phyloP scores from a whole-genome alignment of 441 rosid species.

The Pelargonium fulgidum region DNA sequence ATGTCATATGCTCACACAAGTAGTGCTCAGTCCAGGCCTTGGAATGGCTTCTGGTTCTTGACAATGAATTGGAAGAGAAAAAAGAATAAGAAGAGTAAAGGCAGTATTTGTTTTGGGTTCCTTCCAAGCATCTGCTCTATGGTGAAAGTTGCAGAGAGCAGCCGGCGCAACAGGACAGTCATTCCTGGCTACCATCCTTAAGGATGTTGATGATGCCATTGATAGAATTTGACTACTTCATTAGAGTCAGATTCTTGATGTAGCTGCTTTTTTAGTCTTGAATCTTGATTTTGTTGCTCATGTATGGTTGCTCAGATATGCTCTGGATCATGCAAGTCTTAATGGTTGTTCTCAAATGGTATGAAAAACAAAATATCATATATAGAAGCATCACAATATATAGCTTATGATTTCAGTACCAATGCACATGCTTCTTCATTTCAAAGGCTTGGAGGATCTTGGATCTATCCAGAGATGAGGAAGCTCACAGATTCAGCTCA shows the following conservation, averaged over 20 bases:
- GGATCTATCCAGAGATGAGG: too few species aligned
- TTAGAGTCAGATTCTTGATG: neutral
- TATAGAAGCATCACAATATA: too few species aligned
- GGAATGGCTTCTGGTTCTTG: slow-evolving; percentile 43
- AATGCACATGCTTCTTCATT: too few species aligned
- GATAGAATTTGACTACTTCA: neutral
- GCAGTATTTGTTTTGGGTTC: slow-evolving; percentile 17
- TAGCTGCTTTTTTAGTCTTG: neutral
- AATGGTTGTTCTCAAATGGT: too few species aligned
- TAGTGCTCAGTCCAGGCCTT: slow-evolving; percentile 31
- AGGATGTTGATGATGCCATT: slow-evolving; percentile 30
- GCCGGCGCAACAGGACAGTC: neutral
- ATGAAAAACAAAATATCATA: too few species aligned
- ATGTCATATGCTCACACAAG: slow-evolving; percentile 24
- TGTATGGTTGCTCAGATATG: neutral
- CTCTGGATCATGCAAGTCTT: too few species aligned
- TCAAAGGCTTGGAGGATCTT: too few species aligned
- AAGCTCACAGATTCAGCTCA: too few species aligned
- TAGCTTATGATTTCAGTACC: too few species aligned
- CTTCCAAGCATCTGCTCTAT: slow-evolving; percentile 53
- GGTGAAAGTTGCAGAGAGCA: slow-evolving; percentile 24
- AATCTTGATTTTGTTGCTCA: slow-evolving; percentile 1
- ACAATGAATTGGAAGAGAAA: slow-evolving; percentile 34
- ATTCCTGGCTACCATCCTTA: slow-evolving; percentile 45
- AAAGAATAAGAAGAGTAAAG: slow-evolving; percentile 45